Conservation (phyloP, 352 stramenopile genomes). For the Globisporangium spiculum region DNA sequence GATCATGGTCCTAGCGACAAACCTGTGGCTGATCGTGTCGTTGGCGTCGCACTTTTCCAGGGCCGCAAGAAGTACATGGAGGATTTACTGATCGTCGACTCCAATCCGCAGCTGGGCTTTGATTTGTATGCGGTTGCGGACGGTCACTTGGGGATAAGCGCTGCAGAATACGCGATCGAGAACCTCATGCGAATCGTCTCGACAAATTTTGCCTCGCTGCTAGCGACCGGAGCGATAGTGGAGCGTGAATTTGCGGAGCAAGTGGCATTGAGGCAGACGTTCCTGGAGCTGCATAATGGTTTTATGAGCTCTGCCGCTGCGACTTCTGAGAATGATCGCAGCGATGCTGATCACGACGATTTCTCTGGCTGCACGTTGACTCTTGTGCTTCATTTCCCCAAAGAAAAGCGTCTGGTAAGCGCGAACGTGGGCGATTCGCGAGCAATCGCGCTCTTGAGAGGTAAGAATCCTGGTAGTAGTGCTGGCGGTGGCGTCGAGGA, state of each 20-base stretch:
- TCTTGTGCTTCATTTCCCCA: conserved; percentile 62
- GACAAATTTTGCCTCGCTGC: conserved; percentile 29
- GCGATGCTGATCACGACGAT: conserved; percentile 23
- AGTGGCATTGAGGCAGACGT: conserved; percentile 64
- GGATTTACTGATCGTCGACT: conserved; percentile 62
- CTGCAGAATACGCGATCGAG: conserved; percentile 76
- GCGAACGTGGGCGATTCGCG: conserved; percentile 88
- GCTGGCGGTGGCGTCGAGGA: not conserved
- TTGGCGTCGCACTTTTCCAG: conserved; percentile 78
- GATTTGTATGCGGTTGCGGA: conserved; percentile 95
- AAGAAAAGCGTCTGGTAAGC: conserved; percentile 47
- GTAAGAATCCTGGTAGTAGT: not conserved
- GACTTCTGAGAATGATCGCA: not conserved
- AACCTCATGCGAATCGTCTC: conserved; percentile 37
- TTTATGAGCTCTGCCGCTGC: conserved; percentile 20
- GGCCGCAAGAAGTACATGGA: conserved; percentile 93
- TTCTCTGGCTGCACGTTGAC: conserved; percentile 85
- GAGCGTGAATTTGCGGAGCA: conserved; percentile 43
- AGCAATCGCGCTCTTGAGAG: conserved; percentile 44
- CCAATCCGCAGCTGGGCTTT: conserved; percentile 40
- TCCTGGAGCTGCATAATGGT: conserved; percentile 62
- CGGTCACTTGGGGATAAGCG: conserved; percentile 90
- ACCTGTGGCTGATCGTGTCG: not conserved
- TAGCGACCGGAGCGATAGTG: not conserved
- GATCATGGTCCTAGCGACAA: not conserved